These are phyloP conservation scores for Pseudogymnoascus sp. DNA, from an alignment of 2,329 filamentous ascomycete genomes.

Conservation along the genomic window DNA sequence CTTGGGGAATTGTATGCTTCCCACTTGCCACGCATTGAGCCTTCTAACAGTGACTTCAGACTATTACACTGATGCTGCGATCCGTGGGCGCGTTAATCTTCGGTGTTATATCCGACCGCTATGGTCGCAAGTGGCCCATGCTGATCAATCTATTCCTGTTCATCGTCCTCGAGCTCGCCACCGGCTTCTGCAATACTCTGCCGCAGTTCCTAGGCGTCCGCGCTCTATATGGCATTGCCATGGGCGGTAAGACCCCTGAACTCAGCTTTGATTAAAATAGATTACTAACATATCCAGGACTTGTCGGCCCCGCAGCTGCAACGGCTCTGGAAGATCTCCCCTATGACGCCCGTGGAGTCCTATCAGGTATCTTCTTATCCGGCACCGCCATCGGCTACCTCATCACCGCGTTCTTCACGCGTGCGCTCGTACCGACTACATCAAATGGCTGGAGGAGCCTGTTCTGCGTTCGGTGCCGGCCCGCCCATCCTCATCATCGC, in stretches of 20 bases:
- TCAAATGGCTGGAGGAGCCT: conserved; percentile 71
- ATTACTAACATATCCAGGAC: background rate
- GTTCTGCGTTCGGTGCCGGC: conserved; percentile 78
- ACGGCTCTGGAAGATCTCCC: conserved; percentile 60
- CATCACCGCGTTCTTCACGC: conserved; percentile 42
- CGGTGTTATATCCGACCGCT: conserved; percentile 40
- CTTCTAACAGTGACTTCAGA: conserved; percentile 13
- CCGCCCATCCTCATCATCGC: conserved; percentile 72
- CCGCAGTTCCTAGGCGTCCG: conserved; percentile 60
- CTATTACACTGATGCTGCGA: conserved; percentile 27
- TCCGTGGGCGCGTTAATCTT: conserved; percentile 45
- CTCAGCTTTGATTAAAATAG: background rate
- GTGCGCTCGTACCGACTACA: conserved; percentile 66
- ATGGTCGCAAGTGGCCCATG: conserved; percentile 63
- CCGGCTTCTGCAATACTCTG: conserved; percentile 21
- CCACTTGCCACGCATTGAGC: background rate
- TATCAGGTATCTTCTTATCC: conserved; percentile 25
- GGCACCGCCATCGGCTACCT: conserved; percentile 25
- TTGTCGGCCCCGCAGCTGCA: conserved; percentile 70
- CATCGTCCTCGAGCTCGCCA: conserved; percentile 56
- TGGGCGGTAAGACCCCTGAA: conserved; percentile 52
- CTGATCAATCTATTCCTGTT: conserved; percentile 66
- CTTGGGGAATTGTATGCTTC: conserved; percentile 47
- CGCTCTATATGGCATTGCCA: conserved; percentile 69
- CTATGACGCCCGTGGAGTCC: conserved; percentile 22